Evolutionary conservation across 345 rosid genomes (phyloP), one percentile per base, ranked within the genome.

Genomic region (Ailanthus altissimus): DNA sequence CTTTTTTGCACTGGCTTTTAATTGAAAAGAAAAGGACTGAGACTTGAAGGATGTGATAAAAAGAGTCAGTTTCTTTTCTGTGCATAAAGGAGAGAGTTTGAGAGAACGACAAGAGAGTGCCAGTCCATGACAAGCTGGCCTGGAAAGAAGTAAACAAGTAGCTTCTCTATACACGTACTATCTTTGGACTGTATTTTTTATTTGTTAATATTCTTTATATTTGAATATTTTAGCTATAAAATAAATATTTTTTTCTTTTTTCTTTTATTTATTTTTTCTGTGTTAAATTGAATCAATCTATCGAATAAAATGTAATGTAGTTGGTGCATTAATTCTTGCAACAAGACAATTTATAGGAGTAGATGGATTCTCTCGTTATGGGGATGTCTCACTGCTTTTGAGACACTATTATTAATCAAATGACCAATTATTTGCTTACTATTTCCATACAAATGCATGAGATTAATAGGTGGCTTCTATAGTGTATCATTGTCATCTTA

Each of bases 41-140:
- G 53, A 56, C 26, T 5, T 46, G 68, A 58, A 69, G 42, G 73
- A 45, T 62, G 21, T 13, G 77, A 45, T 47, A 59, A 73, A 43
- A 66, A 50, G 50, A 40, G 32, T n/a, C 0, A 1, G 14, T 50
- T 62, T 23, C 32, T 56, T 72, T 80, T 53, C 36, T 5, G 23
- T 60, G 70, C 50, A 54, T 70, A 59, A 58, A 64, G 38, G 23
- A 14, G 54, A 54, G 36, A 40, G 67, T n/a, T n/a, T 3, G 38
- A 32, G 59, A 72, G 62, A 73, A 60, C 74, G 77, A 46, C 23
- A 69, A 60, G 65, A 66, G 14, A 13, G 67, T 80, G 93, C 85
- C 87, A 88, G 91, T 83, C 72, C 75, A 84, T 78, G 81, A 79
- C 87, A 77, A 88, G 87, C 90, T 88, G 91, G 86, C 83, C 70